Percentiles rank a stretch among this genome's conserved stretches.
These are phyloP conservation scores for Symbiodinium pilosum DNA, from an alignment of 73 alveolate species.

Conservation along the genomic window DNA sequence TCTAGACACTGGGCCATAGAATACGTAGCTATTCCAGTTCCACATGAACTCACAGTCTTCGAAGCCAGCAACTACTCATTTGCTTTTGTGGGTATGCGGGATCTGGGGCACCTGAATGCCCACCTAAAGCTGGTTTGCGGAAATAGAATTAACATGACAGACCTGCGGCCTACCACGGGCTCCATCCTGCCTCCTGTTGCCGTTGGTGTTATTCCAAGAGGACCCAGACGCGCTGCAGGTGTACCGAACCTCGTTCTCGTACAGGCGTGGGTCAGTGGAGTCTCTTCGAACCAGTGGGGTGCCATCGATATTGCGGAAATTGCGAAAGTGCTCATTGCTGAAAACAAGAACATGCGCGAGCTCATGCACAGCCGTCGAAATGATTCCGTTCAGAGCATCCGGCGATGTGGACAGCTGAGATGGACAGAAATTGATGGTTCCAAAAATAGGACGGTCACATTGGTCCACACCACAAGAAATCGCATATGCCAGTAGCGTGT, in stretches of 20 bases:
- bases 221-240: conserved; percentile 37
- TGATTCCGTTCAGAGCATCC: neutral
- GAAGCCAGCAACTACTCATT: too few species aligned
- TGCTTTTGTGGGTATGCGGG: too few species aligned
- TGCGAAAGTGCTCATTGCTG: conserved; percentile 80
- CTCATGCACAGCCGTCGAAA: conserved; percentile 70
- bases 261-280: neutral
- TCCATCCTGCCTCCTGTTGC: conserved; percentile 4
- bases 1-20: too few species aligned
- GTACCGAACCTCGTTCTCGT: conserved; percentile 20
- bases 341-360: conserved; percentile 73
- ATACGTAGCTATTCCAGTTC: too few species aligned
- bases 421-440: conserved; percentile 62
- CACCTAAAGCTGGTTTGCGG: too few species aligned
- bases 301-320: conserved; percentile 72
- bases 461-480: conserved; percentile 73
- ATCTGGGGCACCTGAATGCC: too few species aligned
- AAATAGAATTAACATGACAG: too few species aligned
- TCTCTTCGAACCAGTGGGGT: conserved; percentile 55
- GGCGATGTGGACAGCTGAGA: conserved; percentile 20
- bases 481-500: neutral
- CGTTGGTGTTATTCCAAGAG: conserved; percentile 9
- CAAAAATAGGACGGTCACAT: conserved; percentile 85
- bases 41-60: too few species aligned
- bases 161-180: too few species aligned